Evolutionary conservation across 1,139 yeast species (phyloP), one percentile per base, ranked within the genome.

Genomic region (Blastobotrys serpentis): DNA sequence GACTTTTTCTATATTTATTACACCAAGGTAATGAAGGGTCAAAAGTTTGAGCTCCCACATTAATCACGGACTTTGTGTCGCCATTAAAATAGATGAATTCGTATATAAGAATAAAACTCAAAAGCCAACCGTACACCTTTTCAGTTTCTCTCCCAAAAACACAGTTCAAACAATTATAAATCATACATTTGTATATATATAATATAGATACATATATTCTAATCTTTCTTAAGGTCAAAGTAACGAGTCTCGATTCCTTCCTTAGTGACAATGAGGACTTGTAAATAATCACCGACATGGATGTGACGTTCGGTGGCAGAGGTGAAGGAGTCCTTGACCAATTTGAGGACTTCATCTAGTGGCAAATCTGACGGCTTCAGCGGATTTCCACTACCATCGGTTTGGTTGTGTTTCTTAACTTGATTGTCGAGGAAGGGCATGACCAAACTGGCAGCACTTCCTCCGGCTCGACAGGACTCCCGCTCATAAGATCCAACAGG

Each of bases 231-330:
- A 67, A 92, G 77, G 55, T 95, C 95, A 67, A 72, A 85, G 69
- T 79, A 84, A 66, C 88, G 95, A 45, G 79, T 82, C 70, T 83
- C 79, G 45, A 88, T 87, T 47, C 98, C 98, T 23, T 89, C 96
- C 67, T 89, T 90, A 13, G 97, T 88, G 48, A 92, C 92, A 61
- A 92, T 86, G 59, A 85, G 73, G 48, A 92, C 84, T 69, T 92
- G 96, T 57, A 92, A 77, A 6, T 94, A 95, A 72, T 92, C 98
- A 73, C 98, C 98, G 47, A 92, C 98, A 61, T 90, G 95, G 60
- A 92, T 92, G 68, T 94, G 98, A 75, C 98, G 86, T 72, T 92
- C 98, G 21, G 98, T 90, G 26, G 97, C 98, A 4, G 96, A 87
- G 13, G 89, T 77, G 65, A 92, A 92, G 5, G 98, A 96, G 70